These are phyloP conservation scores for Komagataella ulmi DNA, from an alignment of 805 yeast species.

Conservation along the genomic window DNA sequence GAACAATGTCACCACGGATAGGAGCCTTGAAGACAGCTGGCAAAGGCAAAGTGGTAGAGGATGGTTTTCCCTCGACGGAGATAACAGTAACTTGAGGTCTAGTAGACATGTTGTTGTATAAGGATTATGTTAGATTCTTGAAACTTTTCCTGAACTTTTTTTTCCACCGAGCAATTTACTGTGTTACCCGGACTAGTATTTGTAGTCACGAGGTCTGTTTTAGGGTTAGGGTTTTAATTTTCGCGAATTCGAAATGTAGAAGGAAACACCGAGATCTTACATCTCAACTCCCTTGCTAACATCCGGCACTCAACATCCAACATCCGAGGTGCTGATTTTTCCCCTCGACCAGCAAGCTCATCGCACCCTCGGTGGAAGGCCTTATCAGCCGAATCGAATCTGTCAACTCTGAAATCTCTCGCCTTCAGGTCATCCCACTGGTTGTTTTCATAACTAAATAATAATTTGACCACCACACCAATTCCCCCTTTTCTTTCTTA, in stretches of 20 bases:
- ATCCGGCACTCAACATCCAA: background rate
- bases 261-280: too few species aligned
- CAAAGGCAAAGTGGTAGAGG: slow-evolving; percentile 75
- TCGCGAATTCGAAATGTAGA: too few species aligned
- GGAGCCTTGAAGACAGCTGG: slow-evolving; percentile 99
- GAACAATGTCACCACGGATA: slow-evolving; percentile 98
- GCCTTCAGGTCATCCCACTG: background rate
- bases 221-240: background rate
- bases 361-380: background rate
- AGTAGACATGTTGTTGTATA: slow-evolving; percentile 23
- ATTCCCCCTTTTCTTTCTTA: background rate
- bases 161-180: background rate
- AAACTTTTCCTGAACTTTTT: background rate
- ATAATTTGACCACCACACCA: background rate
- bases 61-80: slow-evolving; percentile 71
- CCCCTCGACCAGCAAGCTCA: background rate
- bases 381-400: background rate
- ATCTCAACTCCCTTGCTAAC: too few species aligned
- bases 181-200: background rate
- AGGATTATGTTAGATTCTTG: background rate
- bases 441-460: background rate
- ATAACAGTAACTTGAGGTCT: slow-evolving; percentile 97
- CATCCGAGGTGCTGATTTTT: background rate
- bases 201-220: background rate
- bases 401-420: background rate